These are phyloP conservation scores for Naganishia vishniacii DNA, from an alignment of 768 basidiomycete genomes.

Conservation along the genomic window DNA sequence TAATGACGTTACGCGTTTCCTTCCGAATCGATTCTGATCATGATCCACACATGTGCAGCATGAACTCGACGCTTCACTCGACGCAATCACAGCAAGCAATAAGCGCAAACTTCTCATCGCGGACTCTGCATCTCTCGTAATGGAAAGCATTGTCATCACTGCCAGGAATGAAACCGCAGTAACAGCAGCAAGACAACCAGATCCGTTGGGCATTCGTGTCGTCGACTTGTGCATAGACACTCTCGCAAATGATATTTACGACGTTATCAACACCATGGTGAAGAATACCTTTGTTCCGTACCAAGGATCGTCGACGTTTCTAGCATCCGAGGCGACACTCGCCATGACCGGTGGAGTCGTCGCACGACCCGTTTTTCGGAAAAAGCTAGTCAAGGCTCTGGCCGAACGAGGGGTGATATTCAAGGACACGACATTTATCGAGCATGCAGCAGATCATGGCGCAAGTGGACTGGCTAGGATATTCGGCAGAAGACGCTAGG, in stretches of 20 bases:
- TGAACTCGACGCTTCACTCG: conserved; percentile 32
- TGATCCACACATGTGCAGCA: conserved; percentile 26
- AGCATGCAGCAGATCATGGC: conserved; percentile 6
- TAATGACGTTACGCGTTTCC: no score
- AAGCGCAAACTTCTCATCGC: conserved; percentile 36
- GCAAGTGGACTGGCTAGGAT: neutral
- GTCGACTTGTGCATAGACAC: conserved; percentile 24
- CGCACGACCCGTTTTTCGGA: conserved; percentile 28
- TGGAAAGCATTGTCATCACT: neutral
- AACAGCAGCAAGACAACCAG: neutral
- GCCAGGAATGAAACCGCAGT: neutral
- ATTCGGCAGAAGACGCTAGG: neutral
- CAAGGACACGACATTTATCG: conserved; percentile 3
- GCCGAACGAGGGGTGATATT: conserved; percentile 28
- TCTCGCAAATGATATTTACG: conserved; percentile 25
- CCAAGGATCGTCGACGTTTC: neutral
- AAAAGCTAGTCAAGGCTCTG: conserved; percentile 28
- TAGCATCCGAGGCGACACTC: conserved; percentile 26
- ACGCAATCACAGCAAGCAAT: conserved; percentile 33
- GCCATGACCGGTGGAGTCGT: conserved; percentile 36
- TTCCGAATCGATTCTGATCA: neutral
- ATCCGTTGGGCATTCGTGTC: conserved; percentile 25
- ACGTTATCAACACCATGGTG: conserved; percentile 28
- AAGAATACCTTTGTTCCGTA: conserved; percentile 3
- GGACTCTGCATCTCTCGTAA: conserved; percentile 25